These are phyloP conservation scores for Chenopodium berlandieri DNA, from an alignment of 148 eudicot genomes.

Conservation along the genomic window DNA sequence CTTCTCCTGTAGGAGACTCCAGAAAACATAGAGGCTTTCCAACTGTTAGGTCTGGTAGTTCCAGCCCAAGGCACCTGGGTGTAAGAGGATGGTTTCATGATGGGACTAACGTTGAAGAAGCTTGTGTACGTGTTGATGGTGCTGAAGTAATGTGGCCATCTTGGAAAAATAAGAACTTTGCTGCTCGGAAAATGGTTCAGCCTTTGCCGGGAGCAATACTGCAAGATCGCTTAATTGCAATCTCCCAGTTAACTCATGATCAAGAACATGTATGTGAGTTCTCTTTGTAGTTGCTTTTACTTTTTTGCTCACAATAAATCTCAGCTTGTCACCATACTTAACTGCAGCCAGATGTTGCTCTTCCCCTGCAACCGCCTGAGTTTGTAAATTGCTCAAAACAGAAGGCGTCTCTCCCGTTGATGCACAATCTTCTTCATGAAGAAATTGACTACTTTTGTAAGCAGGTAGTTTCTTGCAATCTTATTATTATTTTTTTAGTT, in stretches of 20 bases:
- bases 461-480: slow-evolving; percentile 48
- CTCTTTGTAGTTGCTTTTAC: slow-evolving; percentile 10
- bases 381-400: slow-evolving; percentile 45
- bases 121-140: slow-evolving; percentile 75
- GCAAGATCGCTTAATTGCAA: slow-evolving; percentile 89
- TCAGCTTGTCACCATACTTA: slow-evolving; percentile 19
- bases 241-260: slow-evolving; percentile 86
- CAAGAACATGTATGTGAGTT: slow-evolving; percentile 78
- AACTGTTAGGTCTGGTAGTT: slow-evolving; percentile 96
- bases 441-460: slow-evolving; percentile 91
- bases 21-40: slow-evolving; percentile 89
- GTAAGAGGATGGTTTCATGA: slow-evolving; percentile 86
- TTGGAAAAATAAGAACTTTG: slow-evolving; percentile 75
- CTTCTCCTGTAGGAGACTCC: slow-evolving; percentile 83
- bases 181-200: slow-evolving; percentile 67
- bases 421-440: slow-evolving; percentile 83
- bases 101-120: slow-evolving; percentile 69
- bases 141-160: slow-evolving; percentile 94
- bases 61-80: slow-evolving; percentile 97
- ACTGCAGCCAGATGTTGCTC: slow-evolving; percentile 81
- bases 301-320: slow-evolving; percentile 4
- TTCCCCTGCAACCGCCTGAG: slow-evolving; percentile 83
- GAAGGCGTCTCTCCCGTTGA: slow-evolving; percentile 59
- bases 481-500: neutral
- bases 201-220: slow-evolving; percentile 77